A percentile compares a stretch with the other conserved stretches of the same genome.
Evolutionary conservation across 2,329 filamentous ascomycete genomes (phyloP).

Genomic region (Davidsoniella eucalypti): DNA sequence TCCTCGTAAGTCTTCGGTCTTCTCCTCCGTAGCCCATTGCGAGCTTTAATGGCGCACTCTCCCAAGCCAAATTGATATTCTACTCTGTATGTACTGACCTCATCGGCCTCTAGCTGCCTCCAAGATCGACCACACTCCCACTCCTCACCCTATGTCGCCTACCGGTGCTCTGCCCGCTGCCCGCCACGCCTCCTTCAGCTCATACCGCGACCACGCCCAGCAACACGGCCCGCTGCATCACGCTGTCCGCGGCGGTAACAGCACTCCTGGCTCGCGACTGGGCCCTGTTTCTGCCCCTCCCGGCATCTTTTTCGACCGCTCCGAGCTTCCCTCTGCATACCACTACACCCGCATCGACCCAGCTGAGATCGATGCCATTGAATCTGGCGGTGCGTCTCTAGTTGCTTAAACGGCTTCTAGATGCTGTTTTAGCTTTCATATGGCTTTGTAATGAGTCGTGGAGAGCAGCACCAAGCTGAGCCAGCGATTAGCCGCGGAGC

Average conservation of each 20-base stretch:
- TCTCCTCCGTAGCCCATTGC: constrained; percentile 1
- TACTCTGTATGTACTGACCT: constrained; percentile 14
- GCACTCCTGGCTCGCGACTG: constrained; percentile 48
- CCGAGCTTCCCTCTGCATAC: constrained; percentile 75
- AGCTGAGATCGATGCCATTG: constrained; percentile 87
- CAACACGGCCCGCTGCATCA: constrained; percentile 61
- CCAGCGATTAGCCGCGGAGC: not conserved
- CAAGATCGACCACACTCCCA: constrained; percentile 53
- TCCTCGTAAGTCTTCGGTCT: constrained; percentile 31
- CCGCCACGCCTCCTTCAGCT: constrained; percentile 48
- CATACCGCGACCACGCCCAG: constrained; percentile 62
- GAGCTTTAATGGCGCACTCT: not conserved
- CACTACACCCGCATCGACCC: constrained; percentile 54
- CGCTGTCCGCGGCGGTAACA: constrained; percentile 38
- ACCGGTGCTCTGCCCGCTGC: constrained; percentile 42
- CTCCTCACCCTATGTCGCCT: constrained; percentile 57
- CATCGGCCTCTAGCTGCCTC: constrained; percentile 33
- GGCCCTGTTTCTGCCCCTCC: constrained; percentile 54
- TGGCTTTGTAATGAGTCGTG: not conserved
- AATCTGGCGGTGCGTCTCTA: constrained; percentile 68
- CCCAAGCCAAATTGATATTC: constrained; percentile 1
- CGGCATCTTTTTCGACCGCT: constrained; percentile 76
- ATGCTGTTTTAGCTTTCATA: too few relatives aligned
- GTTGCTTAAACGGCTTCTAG: constrained; percentile 6
- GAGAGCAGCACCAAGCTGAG: not conserved